Conservation (phyloP, 2,329 filamentous ascomycete genomes). For the Hypoxylon sp. region DNA sequence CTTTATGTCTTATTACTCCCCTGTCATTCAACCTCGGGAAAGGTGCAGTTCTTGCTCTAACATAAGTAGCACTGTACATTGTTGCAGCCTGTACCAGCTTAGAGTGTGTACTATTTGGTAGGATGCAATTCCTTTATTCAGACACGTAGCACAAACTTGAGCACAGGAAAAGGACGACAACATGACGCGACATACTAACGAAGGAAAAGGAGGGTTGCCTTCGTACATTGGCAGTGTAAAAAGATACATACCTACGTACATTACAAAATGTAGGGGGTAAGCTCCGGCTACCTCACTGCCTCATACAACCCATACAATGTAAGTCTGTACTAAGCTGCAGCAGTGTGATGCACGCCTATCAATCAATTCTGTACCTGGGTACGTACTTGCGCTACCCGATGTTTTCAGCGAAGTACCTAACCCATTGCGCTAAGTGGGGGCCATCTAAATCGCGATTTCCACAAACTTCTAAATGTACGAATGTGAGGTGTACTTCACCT, state of each 20-base stretch:
- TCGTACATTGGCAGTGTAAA: slow-evolving; percentile 19
- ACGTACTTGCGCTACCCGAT: slow-evolving; percentile 7
- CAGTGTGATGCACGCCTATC: too few relatives aligned
- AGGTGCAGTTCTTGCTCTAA: slow-evolving; percentile 1
- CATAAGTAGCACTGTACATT: slow-evolving; percentile 16
- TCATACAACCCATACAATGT: too few relatives aligned
- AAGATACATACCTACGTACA: too few relatives aligned
- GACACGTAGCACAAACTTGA: slow-evolving; percentile 25
- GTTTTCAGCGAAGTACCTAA: slow-evolving; percentile 34
- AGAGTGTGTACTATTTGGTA: too few relatives aligned
- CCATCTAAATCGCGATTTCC: slow-evolving; percentile 31
- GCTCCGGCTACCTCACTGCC: neutral
- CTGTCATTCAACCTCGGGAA: slow-evolving; percentile 30
- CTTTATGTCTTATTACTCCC: slow-evolving; percentile 13
- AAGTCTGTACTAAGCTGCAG: too few relatives aligned
- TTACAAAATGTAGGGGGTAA: too few relatives aligned
- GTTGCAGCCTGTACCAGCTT: slow-evolving; percentile 23
- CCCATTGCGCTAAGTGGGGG: slow-evolving; percentile 37
- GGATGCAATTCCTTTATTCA: slow-evolving; percentile 5
- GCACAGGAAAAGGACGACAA: slow-evolving; percentile 23
- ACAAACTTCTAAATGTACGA: slow-evolving; percentile 21
- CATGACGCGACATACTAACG: slow-evolving; percentile 19
- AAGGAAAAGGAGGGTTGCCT: slow-evolving; percentile 9
- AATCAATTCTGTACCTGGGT: slow-evolving; percentile 4
- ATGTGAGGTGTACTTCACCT: slow-evolving; percentile 21